Evolutionary conservation across 345 rosid species (phyloP).

Genomic region (Isatis tinctoria): DNA sequence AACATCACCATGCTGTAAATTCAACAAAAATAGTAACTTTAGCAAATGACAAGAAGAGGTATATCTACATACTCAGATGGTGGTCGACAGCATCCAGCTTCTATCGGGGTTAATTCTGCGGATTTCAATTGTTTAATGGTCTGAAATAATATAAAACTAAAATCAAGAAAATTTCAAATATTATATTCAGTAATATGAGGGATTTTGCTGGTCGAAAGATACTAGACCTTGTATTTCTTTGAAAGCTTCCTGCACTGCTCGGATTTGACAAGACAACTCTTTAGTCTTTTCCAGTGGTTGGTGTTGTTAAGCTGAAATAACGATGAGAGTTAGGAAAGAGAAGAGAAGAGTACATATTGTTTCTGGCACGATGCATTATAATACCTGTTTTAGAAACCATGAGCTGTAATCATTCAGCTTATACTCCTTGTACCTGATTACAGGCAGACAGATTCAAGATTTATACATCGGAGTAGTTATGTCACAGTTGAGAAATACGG

Average conservation of each 20-base stretch:
- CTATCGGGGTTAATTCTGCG: slow-evolving; percentile 74
- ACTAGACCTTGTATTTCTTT: slow-evolving; percentile 62
- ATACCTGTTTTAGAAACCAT: slow-evolving; percentile 80
- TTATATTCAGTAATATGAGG: slow-evolving; percentile 16
- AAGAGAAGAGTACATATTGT: neutral
- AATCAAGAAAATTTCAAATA: neutral
- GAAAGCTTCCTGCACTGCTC: slow-evolving; percentile 65
- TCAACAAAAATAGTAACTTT: neutral
- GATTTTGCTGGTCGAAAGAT: neutral
- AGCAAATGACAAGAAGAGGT: neutral
- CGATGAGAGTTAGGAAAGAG: neutral
- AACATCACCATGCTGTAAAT: neutral
- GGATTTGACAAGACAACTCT: slow-evolving; percentile 91
- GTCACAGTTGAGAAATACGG: neutral
- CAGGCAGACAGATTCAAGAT: neutral
- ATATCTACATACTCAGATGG: slow-evolving; percentile 68
- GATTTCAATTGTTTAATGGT: slow-evolving; percentile 60
- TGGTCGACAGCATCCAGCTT: slow-evolving; percentile 93
- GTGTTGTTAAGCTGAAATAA: slow-evolving; percentile 66
- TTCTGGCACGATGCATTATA: no score
- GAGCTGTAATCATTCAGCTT: slow-evolving; percentile 86
- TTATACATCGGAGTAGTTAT: neutral
- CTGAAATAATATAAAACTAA: slow-evolving; percentile 35
- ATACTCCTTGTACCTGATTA: slow-evolving; percentile 84
- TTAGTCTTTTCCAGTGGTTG: slow-evolving; percentile 62